Evolutionary conservation across 1,284 basidiomycete species (phyloP), one percentile per base, ranked within the genome.

Genomic region (Ceratorhiza oryzae-sativae): DNA sequence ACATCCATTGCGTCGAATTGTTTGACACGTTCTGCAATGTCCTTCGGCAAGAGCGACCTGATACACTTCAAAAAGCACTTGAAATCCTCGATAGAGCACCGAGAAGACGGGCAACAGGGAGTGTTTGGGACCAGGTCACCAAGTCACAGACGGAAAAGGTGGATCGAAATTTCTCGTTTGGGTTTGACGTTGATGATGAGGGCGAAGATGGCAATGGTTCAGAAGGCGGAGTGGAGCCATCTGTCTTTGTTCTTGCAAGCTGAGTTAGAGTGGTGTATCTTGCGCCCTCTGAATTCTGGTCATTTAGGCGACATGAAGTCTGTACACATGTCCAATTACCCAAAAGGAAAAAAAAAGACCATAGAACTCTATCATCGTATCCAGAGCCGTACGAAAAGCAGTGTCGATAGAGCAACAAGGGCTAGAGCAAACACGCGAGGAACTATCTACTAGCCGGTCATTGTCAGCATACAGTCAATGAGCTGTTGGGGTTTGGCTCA

Each of bases 11-110:
- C 6, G 62, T 45, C 10, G 58, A 58, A 8, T 53, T 75, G 2
- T 74, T 72, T 51, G 62, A 49, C 4, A 72, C 71, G 3, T 76
- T 77, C 53, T 71, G 65, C 27, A 49, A 71, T 0, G 75, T 74
- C 2, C 71, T 77, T 12, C 59, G 41, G 18, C 20, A 25, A 36
- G 67, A 71, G 23, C 45, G 61, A 4, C 74, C 73, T 6, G 61
- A 30, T 2, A 48, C 72, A 3, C 68, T 72, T n/a, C 41, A 56
- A 18, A 68, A 51, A 3, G 75, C 72, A 1, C 45, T 73, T 20
- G 48, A 67, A 9, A 58, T 36, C 12, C 27, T 77, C 20, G 68
- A 53, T 8, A 49, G 25, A 13, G 27, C 30, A 5, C 10, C 20
- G 1, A 30, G 20, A 42, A 59, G 42, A 15, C 42, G 45, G 15